Conservation (phyloP, 2,329 filamentous ascomycete genomes). For the Shiraia bambusicola region DNA sequence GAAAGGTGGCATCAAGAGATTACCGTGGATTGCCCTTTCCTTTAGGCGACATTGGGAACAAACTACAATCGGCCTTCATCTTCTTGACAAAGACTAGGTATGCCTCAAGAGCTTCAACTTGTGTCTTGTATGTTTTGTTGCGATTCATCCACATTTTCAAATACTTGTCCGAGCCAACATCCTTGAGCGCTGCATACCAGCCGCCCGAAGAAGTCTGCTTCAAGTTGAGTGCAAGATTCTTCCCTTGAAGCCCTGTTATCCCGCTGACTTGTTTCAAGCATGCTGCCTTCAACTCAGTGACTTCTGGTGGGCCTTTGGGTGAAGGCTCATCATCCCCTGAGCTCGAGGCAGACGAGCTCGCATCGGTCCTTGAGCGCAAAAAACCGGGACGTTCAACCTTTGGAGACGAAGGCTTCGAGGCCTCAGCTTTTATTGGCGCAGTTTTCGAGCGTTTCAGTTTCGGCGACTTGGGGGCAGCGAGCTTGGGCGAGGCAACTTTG, state of each 20-base stretch:
- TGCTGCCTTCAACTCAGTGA: constrained; percentile 6
- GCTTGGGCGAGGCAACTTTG: constrained; percentile 5
- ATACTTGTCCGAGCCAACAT: constrained; percentile 28
- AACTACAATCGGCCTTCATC: constrained; percentile 23
- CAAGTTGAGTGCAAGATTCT: constrained; percentile 20
- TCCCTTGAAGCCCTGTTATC: constrained; percentile 27
- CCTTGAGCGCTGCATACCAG: constrained; percentile 33
- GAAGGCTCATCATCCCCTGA: constrained; percentile 4
- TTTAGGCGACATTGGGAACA: constrained; percentile 22
- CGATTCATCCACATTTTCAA: constrained; percentile 36
- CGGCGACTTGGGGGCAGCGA: constrained; percentile 3
- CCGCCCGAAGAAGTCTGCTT: constrained; percentile 23
- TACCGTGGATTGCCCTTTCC: constrained; percentile 4
- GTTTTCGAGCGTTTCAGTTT: constrained; percentile 11
- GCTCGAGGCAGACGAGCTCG: constrained; percentile 8
- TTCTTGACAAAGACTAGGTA: constrained; percentile 29
- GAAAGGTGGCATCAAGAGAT: too few species aligned
- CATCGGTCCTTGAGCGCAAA: constrained; percentile 2
- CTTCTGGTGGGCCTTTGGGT: constrained; percentile 4
- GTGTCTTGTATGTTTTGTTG: constrained; percentile 23
- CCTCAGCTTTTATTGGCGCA: constrained; percentile 4
- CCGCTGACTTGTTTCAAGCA: constrained; percentile 17
- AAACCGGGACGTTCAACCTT: constrained; percentile 7
- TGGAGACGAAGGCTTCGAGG: constrained; percentile 8
- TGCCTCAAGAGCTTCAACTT: constrained; percentile 27